Percentiles rank a stretch among this genome's conserved stretches.
Evolutionary conservation across 148 eudicot genomes (phyloP).

Genomic region (Fagopyrum tataricum): DNA sequence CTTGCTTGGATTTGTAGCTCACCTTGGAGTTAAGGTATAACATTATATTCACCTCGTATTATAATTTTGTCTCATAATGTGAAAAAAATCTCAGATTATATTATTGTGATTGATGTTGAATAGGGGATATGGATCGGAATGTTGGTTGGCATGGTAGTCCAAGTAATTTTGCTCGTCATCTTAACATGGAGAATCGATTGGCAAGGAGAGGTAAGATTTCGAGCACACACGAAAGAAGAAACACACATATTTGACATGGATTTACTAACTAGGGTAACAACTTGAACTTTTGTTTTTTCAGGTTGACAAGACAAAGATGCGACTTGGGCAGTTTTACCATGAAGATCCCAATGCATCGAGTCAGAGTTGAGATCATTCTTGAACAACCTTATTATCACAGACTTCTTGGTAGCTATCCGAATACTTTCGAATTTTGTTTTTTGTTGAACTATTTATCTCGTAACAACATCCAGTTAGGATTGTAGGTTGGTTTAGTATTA

Average conservation of each 20-base stretch:
- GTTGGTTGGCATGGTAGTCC: not conserved
- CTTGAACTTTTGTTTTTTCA: not conserved
- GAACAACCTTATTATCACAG: not conserved
- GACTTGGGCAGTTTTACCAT: not conserved
- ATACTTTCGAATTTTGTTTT: too few relatives aligned
- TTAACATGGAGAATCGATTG: slow-evolving; percentile 7
- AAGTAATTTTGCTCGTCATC: not conserved
- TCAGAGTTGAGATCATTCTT: not conserved
- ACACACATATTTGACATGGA: not conserved
- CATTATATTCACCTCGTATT: not conserved
- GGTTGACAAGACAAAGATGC: not conserved
- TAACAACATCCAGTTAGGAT: too few relatives aligned
- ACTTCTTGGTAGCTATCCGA: too few relatives aligned
- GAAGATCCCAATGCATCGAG: not conserved
- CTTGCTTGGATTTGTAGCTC: slow-evolving; percentile 24
- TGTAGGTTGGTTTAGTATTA: too few relatives aligned
- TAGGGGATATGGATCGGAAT: slow-evolving; percentile 6
- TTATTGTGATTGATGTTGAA: not conserved
- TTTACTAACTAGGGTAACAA: not conserved
- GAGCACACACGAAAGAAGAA: not conserved
- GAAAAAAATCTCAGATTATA: not conserved
- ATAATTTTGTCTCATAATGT: not conserved
- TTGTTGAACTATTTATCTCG: too few relatives aligned
- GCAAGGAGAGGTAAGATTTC: not conserved
- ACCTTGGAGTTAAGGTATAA: slow-evolving; percentile 27